Base-by-base conservation (phyloP, 495 filamentous ascomycete genomes). In the Pyronema domesticum region DNA sequence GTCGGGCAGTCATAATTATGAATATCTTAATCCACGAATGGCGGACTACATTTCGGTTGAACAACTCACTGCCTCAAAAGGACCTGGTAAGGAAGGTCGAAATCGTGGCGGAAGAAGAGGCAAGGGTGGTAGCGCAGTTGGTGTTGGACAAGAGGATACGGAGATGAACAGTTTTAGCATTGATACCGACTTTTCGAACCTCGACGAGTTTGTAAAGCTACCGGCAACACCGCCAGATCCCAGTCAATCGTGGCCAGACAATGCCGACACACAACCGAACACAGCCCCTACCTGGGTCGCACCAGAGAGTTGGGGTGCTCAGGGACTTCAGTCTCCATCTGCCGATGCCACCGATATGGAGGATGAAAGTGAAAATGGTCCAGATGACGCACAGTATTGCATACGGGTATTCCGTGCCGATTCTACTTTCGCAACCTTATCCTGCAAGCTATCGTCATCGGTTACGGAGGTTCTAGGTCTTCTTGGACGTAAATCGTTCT, bases 391-490 rank as follows among this genome's bases (percentile, higher is more conserved):
- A 14, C 61, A 65, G 42, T 94, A 91, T 67, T 95, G 86, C 65
- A 89, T 96, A 57, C 86, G 93, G n/a, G 80, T 99, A 14, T 99
- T 96, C 70, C 80, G 89, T 30, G 78, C 82, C 9, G 93, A 99
- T 65, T 83, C 80, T 11, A 94, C 93, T 7, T 99, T 95, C 69
- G 86, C 86, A 7, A 95, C 89, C 0, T 76, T 96, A 13, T 87
- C 86, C 17, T 77, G 84, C 60, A 72, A 77, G 14, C 68, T 96
- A 56, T 84, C 85, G 61, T 79, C 89, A 6, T 86, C 86, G 0
- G 91, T 93, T 7, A 68, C 75, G 11, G 91, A 96, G 42, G 79
- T 96, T 19, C 78, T 96, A 48, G 71, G 76, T 10, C 80, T 87
- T 63, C 74, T 96, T 53, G 83, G 87, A 34, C 85, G 83, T 67